Percentiles rank a stretch among this genome's conserved stretches.
phyloP scores from a whole-genome alignment of 140 eudicot genomes.

The Cichorium intybus region DNA sequence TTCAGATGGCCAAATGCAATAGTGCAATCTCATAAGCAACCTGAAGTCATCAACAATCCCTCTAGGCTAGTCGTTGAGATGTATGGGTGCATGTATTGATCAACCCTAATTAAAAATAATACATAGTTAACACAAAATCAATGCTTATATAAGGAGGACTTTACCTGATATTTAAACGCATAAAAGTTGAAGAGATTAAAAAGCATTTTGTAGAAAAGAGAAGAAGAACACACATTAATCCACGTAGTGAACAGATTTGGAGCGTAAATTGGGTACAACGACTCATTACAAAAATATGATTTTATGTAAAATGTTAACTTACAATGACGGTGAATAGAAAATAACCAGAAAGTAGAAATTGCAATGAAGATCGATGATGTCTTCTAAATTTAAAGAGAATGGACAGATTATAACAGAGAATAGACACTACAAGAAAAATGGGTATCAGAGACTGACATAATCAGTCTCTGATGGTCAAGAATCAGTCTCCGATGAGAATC shows the following conservation, averaged over 20 bases:
- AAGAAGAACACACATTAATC: no score
- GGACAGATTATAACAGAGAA: slow-evolving; percentile 45
- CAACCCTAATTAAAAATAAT: slow-evolving; percentile 52
- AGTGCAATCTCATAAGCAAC: slow-evolving; percentile 81
- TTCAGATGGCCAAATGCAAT: slow-evolving; percentile 93
- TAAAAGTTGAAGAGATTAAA: no score
- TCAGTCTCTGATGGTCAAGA: no score
- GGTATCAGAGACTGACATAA: no score
- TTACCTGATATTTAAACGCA: neutral
- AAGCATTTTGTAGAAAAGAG: no score
- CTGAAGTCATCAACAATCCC: slow-evolving; percentile 97
- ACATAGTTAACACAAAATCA: neutral
- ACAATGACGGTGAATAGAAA: neutral
- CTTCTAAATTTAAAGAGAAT: slow-evolving; percentile 41
- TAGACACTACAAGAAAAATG: no score
- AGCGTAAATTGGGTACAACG: neutral
- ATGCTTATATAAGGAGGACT: neutral
- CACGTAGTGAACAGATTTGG: neutral
- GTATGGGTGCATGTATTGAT: slow-evolving; percentile 91
- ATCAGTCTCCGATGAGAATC: no score
- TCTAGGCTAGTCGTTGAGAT: slow-evolving; percentile 85
- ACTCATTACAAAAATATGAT: neutral
- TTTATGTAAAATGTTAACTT: neutral
- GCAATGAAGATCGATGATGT: slow-evolving; percentile 55
- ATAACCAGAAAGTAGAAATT: slow-evolving; percentile 66